Evolutionary conservation across 352 stramenopile genomes (phyloP).

Genomic region (Phytopythium oedochilum): DNA sequence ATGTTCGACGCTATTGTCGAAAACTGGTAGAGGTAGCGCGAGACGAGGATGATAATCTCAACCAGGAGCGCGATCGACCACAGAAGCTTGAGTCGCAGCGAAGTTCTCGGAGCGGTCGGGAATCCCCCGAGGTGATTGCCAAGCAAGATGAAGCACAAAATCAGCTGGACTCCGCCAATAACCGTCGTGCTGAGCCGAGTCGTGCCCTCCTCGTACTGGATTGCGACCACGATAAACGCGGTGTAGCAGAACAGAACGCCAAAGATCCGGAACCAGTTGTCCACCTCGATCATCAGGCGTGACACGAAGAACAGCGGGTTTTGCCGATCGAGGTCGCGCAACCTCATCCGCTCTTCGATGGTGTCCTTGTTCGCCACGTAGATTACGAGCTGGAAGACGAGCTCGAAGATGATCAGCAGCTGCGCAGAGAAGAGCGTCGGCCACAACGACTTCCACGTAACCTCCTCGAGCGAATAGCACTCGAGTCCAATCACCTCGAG

Average conservation of each 20-base stretch:
- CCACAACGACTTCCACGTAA: slow-evolving; percentile 72
- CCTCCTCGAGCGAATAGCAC: slow-evolving; percentile 54
- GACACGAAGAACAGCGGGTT: slow-evolving; percentile 78
- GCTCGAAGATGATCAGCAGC: slow-evolving; percentile 77
- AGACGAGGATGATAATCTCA: slow-evolving; percentile 60
- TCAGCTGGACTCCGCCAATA: slow-evolving; percentile 53
- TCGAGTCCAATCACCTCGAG: slow-evolving; percentile 65
- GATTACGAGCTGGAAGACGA: slow-evolving; percentile 84
- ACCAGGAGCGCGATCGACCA: slow-evolving; percentile 77
- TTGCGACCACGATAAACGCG: slow-evolving; percentile 57
- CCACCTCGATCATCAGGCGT: slow-evolving; percentile 59
- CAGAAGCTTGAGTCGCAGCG: slow-evolving; percentile 59
- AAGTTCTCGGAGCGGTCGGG: slow-evolving; percentile 54
- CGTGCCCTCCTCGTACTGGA: slow-evolving; percentile 55
- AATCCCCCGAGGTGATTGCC: slow-evolving; percentile 73
- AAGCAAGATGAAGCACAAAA: slow-evolving; percentile 58
- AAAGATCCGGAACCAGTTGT: slow-evolving; percentile 70
- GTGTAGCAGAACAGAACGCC: slow-evolving; percentile 69
- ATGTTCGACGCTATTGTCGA: slow-evolving; percentile 59
- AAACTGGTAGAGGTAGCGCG: slow-evolving; percentile 83
- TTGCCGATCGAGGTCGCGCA: slow-evolving; percentile 54
- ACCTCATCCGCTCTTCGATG: slow-evolving; percentile 60
- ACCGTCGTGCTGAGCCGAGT: slow-evolving; percentile 59
- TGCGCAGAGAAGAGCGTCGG: slow-evolving; percentile 79
- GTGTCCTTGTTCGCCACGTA: slow-evolving; percentile 71